phyloP scores from a whole-genome alignment of 2,329 filamentous ascomycete genomes.

The Ophiobolus disseminans region DNA sequence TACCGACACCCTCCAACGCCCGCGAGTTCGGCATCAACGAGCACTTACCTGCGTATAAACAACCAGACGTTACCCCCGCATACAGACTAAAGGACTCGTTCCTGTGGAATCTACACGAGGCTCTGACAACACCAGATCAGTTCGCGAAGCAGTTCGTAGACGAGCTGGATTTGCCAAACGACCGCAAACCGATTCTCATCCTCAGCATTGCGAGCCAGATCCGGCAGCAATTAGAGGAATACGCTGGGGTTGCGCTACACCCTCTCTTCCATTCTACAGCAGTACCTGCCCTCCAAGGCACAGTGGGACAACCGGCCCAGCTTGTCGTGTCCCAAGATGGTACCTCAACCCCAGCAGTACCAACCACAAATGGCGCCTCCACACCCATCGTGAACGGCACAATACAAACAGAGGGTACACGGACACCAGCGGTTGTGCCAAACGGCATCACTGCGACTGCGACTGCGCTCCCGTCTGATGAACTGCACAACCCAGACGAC shows the following conservation, averaged over 20 bases:
- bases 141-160: constrained; percentile 92
- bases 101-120: constrained; percentile 96
- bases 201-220: constrained; percentile 92
- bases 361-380: constrained; percentile 62
- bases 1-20: constrained; percentile 68
- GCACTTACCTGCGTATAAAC: constrained; percentile 77
- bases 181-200: constrained; percentile 67
- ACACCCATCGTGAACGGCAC: constrained; percentile 60
- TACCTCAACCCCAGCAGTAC: constrained; percentile 56
- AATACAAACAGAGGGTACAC: constrained; percentile 50
- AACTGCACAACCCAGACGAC: constrained; percentile 87
- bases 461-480: constrained; percentile 68
- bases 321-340: constrained; percentile 58
- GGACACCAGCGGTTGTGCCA: constrained; percentile 56
- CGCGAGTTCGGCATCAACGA: constrained; percentile 69
- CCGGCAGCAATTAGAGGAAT: constrained; percentile 92
- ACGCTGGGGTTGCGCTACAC: constrained; percentile 91
- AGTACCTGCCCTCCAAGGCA: constrained; percentile 39
- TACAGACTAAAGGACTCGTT: constrained; percentile 96
- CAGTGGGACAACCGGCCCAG: constrained; percentile 40
- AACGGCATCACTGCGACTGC: constrained; percentile 74
- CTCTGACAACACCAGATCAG: constrained; percentile 90
- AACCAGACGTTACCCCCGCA: constrained; percentile 78
- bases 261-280: constrained; percentile 79
- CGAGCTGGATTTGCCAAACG: constrained; percentile 87